These are phyloP conservation scores for Russula abietina DNA, from an alignment of 768 basidiomycete genomes.

Conservation along the genomic window DNA sequence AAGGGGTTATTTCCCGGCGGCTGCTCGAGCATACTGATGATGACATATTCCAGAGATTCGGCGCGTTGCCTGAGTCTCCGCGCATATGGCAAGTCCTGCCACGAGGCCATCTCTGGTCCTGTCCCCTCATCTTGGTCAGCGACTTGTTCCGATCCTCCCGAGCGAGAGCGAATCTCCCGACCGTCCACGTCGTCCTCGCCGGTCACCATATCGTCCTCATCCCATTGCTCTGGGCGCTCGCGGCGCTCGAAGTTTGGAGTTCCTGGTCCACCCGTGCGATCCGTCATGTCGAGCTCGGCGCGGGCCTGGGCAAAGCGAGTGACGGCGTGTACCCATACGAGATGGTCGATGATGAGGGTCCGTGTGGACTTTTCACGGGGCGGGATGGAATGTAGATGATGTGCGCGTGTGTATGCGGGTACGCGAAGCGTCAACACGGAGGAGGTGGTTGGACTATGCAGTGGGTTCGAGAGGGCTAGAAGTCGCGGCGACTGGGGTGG, in stretches of 20 bases:
- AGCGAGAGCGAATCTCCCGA: constrained; percentile 40
- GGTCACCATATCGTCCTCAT: constrained; percentile 61
- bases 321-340: constrained; percentile 77
- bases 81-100: constrained; percentile 59
- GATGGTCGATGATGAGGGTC: constrained; percentile 81
- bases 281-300: constrained; percentile 81
- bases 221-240: constrained; percentile 66
- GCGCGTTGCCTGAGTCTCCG: constrained; percentile 62
- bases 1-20: constrained; percentile 59
- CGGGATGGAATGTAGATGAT: constrained; percentile 81
- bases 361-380: constrained; percentile 85
- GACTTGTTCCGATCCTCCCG: constrained; percentile 43
- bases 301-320: constrained; percentile 80
- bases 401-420: constrained; percentile 83
- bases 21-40: constrained; percentile 74
- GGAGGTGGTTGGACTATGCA: neutral
- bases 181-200: constrained; percentile 43
- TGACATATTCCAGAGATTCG: constrained; percentile 77
- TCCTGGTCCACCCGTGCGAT: constrained; percentile 64
- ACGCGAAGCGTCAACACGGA: constrained; percentile 45
- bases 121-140: constrained; percentile 52
- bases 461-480: neutral
- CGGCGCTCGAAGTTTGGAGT: constrained; percentile 57
- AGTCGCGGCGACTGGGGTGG: neutral
- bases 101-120: constrained; percentile 40